Conservation (phyloP, 106 monocot species). For the Triglochin maritima region DNA sequence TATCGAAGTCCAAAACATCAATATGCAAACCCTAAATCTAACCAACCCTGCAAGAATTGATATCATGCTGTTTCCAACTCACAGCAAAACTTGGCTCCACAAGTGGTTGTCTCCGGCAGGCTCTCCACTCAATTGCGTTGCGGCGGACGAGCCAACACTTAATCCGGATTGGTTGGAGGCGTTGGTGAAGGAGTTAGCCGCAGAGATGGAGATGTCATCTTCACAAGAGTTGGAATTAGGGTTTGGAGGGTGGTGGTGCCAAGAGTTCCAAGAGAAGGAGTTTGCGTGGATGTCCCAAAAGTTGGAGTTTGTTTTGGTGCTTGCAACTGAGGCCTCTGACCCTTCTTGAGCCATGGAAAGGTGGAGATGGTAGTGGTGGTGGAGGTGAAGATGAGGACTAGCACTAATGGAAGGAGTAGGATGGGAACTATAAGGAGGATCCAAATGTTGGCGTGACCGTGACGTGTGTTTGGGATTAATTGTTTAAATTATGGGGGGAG, state of each 20-base stretch:
- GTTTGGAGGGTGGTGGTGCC: conserved; percentile 19
- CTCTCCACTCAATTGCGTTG: conserved; percentile 17
- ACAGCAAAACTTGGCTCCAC: conserved; percentile 84
- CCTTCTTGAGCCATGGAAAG: conserved; percentile 59
- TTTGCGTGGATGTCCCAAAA: conserved; percentile 47
- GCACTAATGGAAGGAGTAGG: not conserved
- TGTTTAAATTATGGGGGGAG: not conserved
- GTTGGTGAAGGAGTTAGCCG: conserved; percentile 32
- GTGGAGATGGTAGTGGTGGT: not conserved
- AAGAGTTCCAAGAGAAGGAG: conserved; percentile 32
- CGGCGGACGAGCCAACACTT: conserved; percentile 34
- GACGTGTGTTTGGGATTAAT: conserved; percentile 7
- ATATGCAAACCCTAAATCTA: not conserved
- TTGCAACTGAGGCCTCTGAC: conserved; percentile 56
- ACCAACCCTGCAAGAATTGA: not conserved
- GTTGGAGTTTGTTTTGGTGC: conserved; percentile 25
- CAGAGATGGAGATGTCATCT: conserved; percentile 40
- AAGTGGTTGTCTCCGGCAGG: conserved; percentile 35
- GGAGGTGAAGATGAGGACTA: not conserved
- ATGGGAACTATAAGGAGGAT: conserved; percentile 10
- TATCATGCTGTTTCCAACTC: conserved; percentile 18
- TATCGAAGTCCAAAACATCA: not conserved
- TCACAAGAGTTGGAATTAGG: conserved; percentile 31
- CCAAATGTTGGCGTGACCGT: conserved; percentile 20
- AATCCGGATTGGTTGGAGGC: conserved; percentile 36